A percentile compares a stretch with the other conserved stretches of the same genome.
phyloP scores from a whole-genome alignment of 2,329 filamentous ascomycete genomes.

The Phaeosphaeriaceae sp. region DNA sequence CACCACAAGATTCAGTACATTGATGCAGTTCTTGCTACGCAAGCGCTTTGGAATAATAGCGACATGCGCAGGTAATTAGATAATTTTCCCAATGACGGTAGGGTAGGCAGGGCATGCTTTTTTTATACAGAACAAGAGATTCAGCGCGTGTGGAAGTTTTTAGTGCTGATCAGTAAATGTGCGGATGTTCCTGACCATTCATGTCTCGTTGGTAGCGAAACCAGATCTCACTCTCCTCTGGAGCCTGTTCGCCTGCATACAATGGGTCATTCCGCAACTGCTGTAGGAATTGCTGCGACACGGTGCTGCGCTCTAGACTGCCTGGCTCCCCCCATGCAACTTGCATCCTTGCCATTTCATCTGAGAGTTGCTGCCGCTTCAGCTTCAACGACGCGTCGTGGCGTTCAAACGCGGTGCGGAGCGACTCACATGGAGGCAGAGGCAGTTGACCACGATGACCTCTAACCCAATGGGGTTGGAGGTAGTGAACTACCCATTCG shows the following conservation, averaged over 20 bases:
- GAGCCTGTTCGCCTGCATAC: conserved; percentile 3
- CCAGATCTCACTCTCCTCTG: conserved; percentile 8
- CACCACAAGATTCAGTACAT: no score
- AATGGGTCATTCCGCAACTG: conserved; percentile 8
- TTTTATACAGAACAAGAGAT: no score
- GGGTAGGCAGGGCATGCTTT: no score
- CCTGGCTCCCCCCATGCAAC: conserved; percentile 7
- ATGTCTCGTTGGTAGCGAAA: conserved; percentile 2
- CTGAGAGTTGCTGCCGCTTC: not conserved
- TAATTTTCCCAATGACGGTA: no score
- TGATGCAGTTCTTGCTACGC: no score
- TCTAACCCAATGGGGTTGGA: not conserved
- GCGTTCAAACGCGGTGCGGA: not conserved
- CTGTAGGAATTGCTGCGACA: conserved; percentile 2
- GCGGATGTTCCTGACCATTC: no score
- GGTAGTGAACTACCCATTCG: conserved; percentile 1
- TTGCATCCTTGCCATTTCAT: not conserved
- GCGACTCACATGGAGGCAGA: not conserved
- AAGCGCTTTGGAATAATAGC: no score
- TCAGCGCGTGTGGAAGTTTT: no score
- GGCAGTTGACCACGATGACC: not conserved
- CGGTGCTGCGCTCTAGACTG: conserved; percentile 1
- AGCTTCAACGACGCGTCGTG: conserved; percentile 1
- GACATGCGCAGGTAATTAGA: no score
- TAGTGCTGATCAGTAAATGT: no score